Evolutionary conservation across 176 grass and related monocot species (phyloP), one percentile per base, ranked within the genome.

Genomic region (Hsuehochloa calcarea): DNA sequence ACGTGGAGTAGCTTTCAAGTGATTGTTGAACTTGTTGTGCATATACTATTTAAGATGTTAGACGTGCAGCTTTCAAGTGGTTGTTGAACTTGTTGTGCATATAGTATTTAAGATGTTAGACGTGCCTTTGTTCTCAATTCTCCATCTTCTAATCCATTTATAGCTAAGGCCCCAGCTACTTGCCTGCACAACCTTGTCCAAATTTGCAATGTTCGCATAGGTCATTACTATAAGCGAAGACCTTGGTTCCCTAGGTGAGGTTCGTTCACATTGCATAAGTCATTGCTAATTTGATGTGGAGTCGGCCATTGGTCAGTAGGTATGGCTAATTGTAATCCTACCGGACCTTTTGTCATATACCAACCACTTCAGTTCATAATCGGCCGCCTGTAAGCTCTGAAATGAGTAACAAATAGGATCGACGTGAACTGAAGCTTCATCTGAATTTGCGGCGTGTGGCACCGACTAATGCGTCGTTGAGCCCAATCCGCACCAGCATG

Each of bases 171-270:
- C 67, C 16, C 46, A 62, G 19, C 52, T 37, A n/a, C 45, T 23
- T 46, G 37, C 7, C 22, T 54, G 5, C 72, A 14, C 65, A 37
- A 39, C 37, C 54, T n/a, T 87, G 49, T 25, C 31, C 17, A 39
- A 83, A 26, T 78, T 87, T 87, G 3, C 14, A 37, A 13, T 17
- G 23, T 46, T 82, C 39, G 72, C 38, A 59, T 59, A 19, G 37
- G 51, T 8, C 23, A 86, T 23, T 71, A 25, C 15, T 14, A 12
- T 39, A 29, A 27, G 47, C 22, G 47, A 77, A 64, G 35, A 47
- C 17, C 41, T 75, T 22, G 27, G 47, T 74, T 74, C 9, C 8
- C 49, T 61, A 20, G 82, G 51, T 26, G 47, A 62, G n/a, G 39
- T 82, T 54, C 51, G 11, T 59, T 78, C 79, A 78, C 10, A 78